Percentiles rank a stretch among this genome's conserved stretches.
These are phyloP conservation scores for Zopfochytrium polystomum DNA, from an alignment of 371 early-diverging fungal species.

Conservation along the genomic window DNA sequence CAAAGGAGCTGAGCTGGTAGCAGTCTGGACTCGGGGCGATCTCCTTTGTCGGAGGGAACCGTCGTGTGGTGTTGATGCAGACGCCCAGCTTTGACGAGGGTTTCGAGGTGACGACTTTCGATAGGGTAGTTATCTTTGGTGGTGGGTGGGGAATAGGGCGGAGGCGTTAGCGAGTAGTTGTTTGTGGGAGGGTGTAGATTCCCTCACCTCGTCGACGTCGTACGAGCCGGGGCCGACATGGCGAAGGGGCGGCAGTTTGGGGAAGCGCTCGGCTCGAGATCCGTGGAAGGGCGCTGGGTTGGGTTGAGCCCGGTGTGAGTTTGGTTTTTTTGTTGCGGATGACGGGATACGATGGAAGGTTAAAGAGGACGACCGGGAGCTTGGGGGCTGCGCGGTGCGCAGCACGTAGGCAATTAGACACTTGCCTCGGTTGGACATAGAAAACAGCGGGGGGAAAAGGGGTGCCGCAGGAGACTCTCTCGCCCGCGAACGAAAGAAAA, in stretches of 20 bases:
- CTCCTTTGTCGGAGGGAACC: conserved; percentile 35
- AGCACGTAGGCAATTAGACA: too few species aligned
- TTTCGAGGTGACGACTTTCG: conserved; percentile 16
- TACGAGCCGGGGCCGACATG: conserved; percentile 43
- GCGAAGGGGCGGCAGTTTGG: conserved; percentile 29
- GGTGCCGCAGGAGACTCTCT: too few species aligned
- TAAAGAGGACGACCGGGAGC: too few species aligned
- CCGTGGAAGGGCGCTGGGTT: too few species aligned
- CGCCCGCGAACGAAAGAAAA: too few species aligned
- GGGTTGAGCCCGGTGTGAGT: too few species aligned
- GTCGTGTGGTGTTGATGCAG: conserved; percentile 20
- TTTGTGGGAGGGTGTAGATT: neutral
- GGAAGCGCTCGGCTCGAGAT: conserved; percentile 34
- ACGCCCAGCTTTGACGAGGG: conserved; percentile 37
- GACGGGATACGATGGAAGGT: too few species aligned
- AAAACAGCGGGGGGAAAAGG: too few species aligned
- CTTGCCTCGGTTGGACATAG: too few species aligned
- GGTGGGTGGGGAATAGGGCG: neutral
- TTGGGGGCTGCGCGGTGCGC: too few species aligned
- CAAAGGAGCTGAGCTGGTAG: conserved; percentile 36
- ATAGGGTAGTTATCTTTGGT: conserved; percentile 23
- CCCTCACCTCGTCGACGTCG: conserved; percentile 31
- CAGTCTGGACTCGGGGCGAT: conserved; percentile 32
- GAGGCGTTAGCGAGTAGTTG: neutral
- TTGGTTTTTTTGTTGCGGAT: too few species aligned